Conservation (phyloP, 108 stramenopile species). For the Cyclostephanos tholiformis region DNA sequence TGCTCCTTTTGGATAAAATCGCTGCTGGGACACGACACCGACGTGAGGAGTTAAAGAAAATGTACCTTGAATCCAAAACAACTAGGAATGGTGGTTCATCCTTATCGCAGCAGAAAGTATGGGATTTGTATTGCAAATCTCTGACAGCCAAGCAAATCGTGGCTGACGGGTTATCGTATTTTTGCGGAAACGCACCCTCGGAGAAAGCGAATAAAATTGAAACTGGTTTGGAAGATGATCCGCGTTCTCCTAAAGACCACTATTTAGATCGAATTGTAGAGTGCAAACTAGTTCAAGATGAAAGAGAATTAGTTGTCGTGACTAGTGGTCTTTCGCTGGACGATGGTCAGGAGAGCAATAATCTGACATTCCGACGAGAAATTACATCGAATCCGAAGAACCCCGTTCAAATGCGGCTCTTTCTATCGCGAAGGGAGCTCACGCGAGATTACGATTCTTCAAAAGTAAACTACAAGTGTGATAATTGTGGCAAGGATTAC, state of each 20-base stretch:
- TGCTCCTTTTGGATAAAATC: conserved; percentile 3
- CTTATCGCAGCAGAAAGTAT: conserved; percentile 15
- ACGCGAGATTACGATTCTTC: conserved; percentile 46
- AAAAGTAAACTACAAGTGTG: conserved; percentile 37
- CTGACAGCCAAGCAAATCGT: conserved; percentile 23
- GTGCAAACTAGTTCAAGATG: conserved; percentile 56
- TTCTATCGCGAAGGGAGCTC: conserved; percentile 32
- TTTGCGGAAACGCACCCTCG: background rate
- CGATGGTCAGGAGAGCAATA: conserved; percentile 1
- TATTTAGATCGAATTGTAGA: conserved; percentile 70
- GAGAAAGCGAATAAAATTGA: conserved; percentile 1
- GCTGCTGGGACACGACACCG: conserved; percentile 26
- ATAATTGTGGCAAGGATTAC: conserved; percentile 48
- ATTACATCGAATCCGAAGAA: background rate
- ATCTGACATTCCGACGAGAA: background rate
- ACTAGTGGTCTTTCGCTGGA: background rate
- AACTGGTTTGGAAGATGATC: conserved; percentile 8
- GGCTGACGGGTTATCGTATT: conserved; percentile 14
- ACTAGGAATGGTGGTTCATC: background rate
- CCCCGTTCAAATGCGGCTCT: conserved; percentile 1
- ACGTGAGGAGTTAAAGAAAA: conserved; percentile 19
- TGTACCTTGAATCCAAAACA: conserved; percentile 17
- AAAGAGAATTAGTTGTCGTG: conserved; percentile 19
- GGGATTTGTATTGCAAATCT: conserved; percentile 30
- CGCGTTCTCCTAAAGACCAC: conserved; percentile 28